Evolutionary conservation across 23 red algal genomes (phyloP).

Genomic region (Chondrus crispus): DNA sequence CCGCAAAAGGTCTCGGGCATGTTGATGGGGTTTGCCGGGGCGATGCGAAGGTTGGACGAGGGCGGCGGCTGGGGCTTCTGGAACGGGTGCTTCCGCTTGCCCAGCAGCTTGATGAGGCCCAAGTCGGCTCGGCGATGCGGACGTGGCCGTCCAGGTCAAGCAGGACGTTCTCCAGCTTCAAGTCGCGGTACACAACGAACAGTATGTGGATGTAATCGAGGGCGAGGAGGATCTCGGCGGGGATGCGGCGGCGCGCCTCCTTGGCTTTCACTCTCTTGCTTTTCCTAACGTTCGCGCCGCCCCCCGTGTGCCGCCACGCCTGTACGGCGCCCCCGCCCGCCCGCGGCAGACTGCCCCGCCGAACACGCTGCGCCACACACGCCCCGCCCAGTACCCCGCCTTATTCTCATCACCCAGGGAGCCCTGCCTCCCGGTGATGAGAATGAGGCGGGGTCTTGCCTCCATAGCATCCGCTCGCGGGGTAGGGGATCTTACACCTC

Average conservation of each 20-base stretch:
- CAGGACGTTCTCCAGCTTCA: constrained; percentile 92
- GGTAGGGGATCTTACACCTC: too few species aligned
- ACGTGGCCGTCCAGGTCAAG: constrained; percentile 85
- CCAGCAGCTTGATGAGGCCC: constrained; percentile 75
- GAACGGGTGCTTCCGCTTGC: constrained; percentile 33
- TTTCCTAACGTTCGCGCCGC: too few species aligned
- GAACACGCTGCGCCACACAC: too few species aligned
- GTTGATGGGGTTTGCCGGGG: constrained; percentile 31
- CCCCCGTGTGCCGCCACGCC: too few species aligned
- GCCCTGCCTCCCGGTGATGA: too few species aligned
- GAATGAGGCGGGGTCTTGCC: too few species aligned
- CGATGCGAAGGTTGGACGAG: constrained; percentile 31
- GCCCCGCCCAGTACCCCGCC: too few species aligned
- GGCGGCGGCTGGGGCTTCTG: constrained; percentile 33
- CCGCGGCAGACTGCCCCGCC: too few species aligned
- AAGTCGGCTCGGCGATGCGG: constrained; percentile 91
- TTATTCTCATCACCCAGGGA: too few species aligned
- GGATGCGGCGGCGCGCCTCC: constrained; percentile 47
- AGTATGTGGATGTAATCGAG: constrained; percentile 84
- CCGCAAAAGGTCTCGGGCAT: constrained; percentile 93
- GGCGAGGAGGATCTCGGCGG: constrained; percentile 80
- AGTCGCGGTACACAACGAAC: constrained; percentile 82
- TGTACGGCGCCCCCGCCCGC: too few species aligned
- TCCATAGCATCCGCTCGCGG: too few species aligned
- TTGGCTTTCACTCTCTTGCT: too few species aligned